Conservation (phyloP, 116 monocot genomes). For the Phalaenopsis hybrid region DNA sequence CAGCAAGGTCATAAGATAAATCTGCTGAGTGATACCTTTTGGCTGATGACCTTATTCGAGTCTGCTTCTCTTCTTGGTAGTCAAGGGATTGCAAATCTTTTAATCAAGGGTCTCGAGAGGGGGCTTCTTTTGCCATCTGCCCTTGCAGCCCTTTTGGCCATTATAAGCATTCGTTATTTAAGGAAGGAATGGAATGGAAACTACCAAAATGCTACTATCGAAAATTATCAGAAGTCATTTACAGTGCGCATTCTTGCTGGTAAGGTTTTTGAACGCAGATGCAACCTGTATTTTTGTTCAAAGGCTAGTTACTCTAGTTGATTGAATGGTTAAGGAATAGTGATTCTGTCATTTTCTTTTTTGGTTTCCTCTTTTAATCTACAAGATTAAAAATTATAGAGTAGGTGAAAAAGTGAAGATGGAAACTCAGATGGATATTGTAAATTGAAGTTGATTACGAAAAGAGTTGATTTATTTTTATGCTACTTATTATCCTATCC, state of each 20-base stretch:
- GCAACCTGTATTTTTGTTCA: not conserved
- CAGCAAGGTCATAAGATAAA: slow-evolving; percentile 89
- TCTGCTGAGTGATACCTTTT: slow-evolving; percentile 64
- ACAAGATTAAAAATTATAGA: not conserved
- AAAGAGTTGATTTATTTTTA: not conserved
- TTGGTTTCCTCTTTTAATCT: not conserved
- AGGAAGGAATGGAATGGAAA: slow-evolving; percentile 50
- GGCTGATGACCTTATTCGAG: slow-evolving; percentile 83
- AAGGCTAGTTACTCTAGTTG: not conserved
- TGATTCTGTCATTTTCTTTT: not conserved
- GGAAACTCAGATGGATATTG: not conserved
- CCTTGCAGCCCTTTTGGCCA: slow-evolving; percentile 48
- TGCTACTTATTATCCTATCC: not conserved
- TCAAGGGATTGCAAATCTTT: slow-evolving; percentile 69
- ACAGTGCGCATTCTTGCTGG: slow-evolving; percentile 55
- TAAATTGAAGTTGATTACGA: not conserved
- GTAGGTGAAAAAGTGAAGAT: not conserved
- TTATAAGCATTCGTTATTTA: slow-evolving; percentile 57
- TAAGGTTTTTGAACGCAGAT: slow-evolving; percentile 16
- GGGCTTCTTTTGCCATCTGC: slow-evolving; percentile 41
- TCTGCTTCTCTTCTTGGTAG: slow-evolving; percentile 72
- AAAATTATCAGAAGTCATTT: slow-evolving; percentile 60
- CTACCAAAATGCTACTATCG: slow-evolving; percentile 30
- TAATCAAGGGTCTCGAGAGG: slow-evolving; percentile 49
- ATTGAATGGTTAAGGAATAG: not conserved